Evolutionary conservation across 106 monocot genomes (phyloP), one percentile per base, ranked within the genome.

Genomic region (Dioscorea zingiberensis): DNA sequence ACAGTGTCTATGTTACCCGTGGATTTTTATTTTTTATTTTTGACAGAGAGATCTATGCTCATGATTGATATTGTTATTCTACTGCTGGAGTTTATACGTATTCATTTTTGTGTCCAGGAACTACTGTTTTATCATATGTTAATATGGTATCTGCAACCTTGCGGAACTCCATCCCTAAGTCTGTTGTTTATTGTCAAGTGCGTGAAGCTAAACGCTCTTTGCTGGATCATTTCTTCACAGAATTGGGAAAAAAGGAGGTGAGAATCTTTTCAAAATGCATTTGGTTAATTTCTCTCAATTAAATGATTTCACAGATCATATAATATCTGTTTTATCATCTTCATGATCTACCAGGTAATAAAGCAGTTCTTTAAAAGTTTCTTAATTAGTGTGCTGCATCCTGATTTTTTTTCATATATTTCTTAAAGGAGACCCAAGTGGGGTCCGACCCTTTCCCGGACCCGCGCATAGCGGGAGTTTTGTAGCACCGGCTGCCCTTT

Each of bases 121-220:
- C 66, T 28, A 85, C 77, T 71, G 84, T 85, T 25, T 57, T 80
- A 54, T 76, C 80, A 38, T 85, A 85, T 74, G 77, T 85, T 11
- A 68, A 72, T 23, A 85, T 80, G 84, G 80, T 85, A 8, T 80
- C 64, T 44, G 69, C 80, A 54, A 73, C 61, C 29, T 70, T 85
- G 60, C 76, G 80, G 25, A 65, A 80, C 65, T 71, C 80, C 47
- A 85, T 85, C 53, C 84, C 84, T 2, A 85, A 85, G 62, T 80
- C 84, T 23, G 48, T 80, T 59, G 84, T 80, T 47, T 80, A 85
- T 73, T 76, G 77, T 54, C 84, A 85, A 76, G 84, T 85, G 7
- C 76, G 84, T 19, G 84, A 85, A 58, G 84, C 84, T 12, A 85
- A 85, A 56, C 63, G 80, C 32, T 57, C 73, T 13, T 64, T 85